Evolutionary conservation across 2,329 filamentous ascomycete species (phyloP), one percentile per base, ranked within the genome.

Genomic region (Ophiostoma tasmaniense): DNA sequence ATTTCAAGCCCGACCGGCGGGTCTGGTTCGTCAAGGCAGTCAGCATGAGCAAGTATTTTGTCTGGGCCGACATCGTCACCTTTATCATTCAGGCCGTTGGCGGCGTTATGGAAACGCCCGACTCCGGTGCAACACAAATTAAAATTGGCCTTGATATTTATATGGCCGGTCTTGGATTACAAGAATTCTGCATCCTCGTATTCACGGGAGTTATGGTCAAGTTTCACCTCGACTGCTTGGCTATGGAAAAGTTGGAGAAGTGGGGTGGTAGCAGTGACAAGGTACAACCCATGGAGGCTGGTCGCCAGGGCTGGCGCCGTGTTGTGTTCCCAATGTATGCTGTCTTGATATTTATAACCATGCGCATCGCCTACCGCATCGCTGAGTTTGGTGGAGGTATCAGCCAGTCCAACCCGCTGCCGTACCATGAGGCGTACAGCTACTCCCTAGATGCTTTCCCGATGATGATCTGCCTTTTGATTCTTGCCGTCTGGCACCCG

Each of bases 311-410:
- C 33, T 77, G 79, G 74, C 75, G 72, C 68, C 74, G 74, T 64
- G 73, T 81, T 37, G 75, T 78, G 22, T 78, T 74, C 72, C 73
- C 73, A 2, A 74, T 80, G 69, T 75, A 79, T 25, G 71, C 71
- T 1, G 77, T 79, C 1, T 70, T 81, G 33, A 50, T 73, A 5
- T 73, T 79, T 20, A 79, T 81, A 61, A 74, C 78, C 45, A 76
- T 80, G 35, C 83, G 87, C 42, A 88, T 89, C 74, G 81, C 87
- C 71, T 90, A 84, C 76, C 84, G 86, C 37, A 79, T 90, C 1
- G 76, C 80, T 67, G 85, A 89, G 74, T 89, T 84, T 73, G 79
- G 80, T 0, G 77, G 78, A 3, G 84, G 83, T 13, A 73, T 82
- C 25, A 75, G 76, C 55, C 73, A 74, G 6, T 72, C 76, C n/a